phyloP scores from a whole-genome alignment of 192 early-diverging fungal genomes.

The Coemansia sp. region DNA sequence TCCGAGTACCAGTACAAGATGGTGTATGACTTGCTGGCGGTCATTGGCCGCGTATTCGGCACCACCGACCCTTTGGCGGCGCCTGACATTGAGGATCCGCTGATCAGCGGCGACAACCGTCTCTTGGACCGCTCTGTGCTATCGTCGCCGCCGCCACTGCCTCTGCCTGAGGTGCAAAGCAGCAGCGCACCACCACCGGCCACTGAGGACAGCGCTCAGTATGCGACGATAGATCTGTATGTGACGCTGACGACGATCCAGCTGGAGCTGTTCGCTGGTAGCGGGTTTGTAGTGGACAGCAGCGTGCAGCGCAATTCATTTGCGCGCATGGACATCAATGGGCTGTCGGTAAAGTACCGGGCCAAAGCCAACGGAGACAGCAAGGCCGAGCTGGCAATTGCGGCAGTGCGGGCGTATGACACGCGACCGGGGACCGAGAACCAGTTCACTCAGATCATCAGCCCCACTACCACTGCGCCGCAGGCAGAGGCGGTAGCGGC shows the following conservation, averaged over 20 bases:
- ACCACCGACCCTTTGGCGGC: conserved; percentile 5
- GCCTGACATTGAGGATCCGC: conserved; percentile 28
- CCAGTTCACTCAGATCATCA: conserved; percentile 84
- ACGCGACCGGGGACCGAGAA: conserved; percentile 75
- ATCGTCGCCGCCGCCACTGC: too few species aligned
- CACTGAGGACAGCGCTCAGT: conserved; percentile 7
- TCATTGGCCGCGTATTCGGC: conserved; percentile 48
- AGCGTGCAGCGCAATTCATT: conserved; percentile 58
- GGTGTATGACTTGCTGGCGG: conserved; percentile 61
- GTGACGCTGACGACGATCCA: conserved; percentile 73
- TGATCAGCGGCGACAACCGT: conserved; percentile 29
- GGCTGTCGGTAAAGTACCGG: conserved; percentile 59
- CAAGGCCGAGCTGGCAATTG: conserved; percentile 70
- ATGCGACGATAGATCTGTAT: conserved; percentile 57
- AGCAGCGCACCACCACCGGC: too few species aligned
- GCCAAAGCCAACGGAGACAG: conserved; percentile 64
- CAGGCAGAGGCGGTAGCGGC: background rate
- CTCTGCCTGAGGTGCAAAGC: too few species aligned
- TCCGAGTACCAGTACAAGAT: conserved; percentile 86
- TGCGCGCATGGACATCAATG: conserved; percentile 55
- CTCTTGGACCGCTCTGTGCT: conserved; percentile 34
- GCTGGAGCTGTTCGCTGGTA: conserved; percentile 77
- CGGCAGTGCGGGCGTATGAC: conserved; percentile 78
- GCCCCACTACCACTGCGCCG: conserved; percentile 23
- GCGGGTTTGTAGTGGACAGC: conserved; percentile 56